Conservation (phyloP, 495 filamentous ascomycete genomes). For the Chlorociboria aeruginascens region DNA sequence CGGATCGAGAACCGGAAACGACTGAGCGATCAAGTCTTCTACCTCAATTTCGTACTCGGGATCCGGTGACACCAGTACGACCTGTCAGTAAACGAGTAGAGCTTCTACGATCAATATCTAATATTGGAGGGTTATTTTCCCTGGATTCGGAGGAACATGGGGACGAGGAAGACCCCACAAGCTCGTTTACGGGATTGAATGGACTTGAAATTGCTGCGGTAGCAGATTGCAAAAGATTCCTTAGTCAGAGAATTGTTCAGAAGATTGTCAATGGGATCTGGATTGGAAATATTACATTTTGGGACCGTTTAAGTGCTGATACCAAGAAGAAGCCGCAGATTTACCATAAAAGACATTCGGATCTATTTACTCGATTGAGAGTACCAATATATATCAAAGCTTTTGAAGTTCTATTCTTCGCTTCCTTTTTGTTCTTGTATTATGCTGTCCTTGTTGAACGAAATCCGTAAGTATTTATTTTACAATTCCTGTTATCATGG, state of each 20-base stretch:
- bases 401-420: conserved; percentile 82
- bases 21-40: conserved; percentile 14
- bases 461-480: conserved; percentile 23
- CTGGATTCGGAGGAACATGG: conserved; percentile 19
- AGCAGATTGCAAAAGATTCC: conserved; percentile 80
- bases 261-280: conserved; percentile 82
- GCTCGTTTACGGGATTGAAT: conserved; percentile 65
- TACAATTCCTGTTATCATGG: not conserved
- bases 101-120: conserved; percentile 15
- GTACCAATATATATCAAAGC: conserved; percentile 88
- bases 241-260: conserved; percentile 77
- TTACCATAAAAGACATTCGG: conserved; percentile 64
- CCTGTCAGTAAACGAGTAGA: conserved; percentile 15
- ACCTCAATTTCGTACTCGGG: conserved; percentile 13
- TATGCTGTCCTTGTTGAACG: conserved; percentile 66
- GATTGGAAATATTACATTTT: conserved; percentile 87
- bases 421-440: conserved; percentile 68
- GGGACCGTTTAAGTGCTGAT: conserved; percentile 67
- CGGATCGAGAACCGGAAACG: conserved; percentile 4
- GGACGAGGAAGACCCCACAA: conserved; percentile 42
- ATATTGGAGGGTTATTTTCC: conserved; percentile 3
- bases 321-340: conserved; percentile 70
- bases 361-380: conserved; percentile 72
- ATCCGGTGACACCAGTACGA: conserved; percentile 7
- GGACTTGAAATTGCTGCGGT: conserved; percentile 85